Evolutionary conservation across 129 eudicot species (phyloP), one percentile per base, ranked within the genome.

Genomic region (Centaurea solstitialis): DNA sequence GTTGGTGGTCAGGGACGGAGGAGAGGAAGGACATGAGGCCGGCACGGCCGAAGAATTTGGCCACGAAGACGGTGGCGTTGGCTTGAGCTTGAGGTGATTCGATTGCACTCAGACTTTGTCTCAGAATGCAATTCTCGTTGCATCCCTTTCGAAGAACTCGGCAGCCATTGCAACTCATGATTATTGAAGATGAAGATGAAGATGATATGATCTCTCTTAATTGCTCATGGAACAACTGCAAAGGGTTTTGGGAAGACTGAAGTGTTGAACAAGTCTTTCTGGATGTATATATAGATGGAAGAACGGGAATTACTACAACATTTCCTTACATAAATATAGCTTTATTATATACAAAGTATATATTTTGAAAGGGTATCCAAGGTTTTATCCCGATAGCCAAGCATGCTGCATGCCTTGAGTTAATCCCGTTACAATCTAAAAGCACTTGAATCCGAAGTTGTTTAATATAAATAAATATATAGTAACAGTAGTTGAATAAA

Each of bases 111-210:
- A 93, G 77, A 65, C 96, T 87, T 50, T 89, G 96, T 26, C 92
- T 72, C 30, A 93, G 88, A 53, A 91, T 84, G 88, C 98, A 93
- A 24, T 89, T 88, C 1, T 93, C 96, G 70, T 68, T 93, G 88
- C 98, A 93, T 5, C 98, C 96, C 23, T 91, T 91, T 17, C 98
- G 89, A 26, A 93, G 93, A 38, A 93, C 86, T 72, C 98, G 83
- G 41, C 98, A 93, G 9, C 98, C 98, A 39, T 93, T 90, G 82
- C 98, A 93, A 45, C 98, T 93, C 98, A 93, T 93, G 75, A 7
- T 41, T 38, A 33, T 70, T 65, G 24, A 23, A 50, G 61, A 13
- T 3, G 61, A 50, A 3, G 61, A 53, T 53, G 62, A 50, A n/a
- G n/a, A n/a, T n/a, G n/a, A n/a, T n/a, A n/a, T 47, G 59, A 39